Base-by-base conservation (phyloP, 2,329 filamentous ascomycete species). In the Byssothecium circinans region DNA sequence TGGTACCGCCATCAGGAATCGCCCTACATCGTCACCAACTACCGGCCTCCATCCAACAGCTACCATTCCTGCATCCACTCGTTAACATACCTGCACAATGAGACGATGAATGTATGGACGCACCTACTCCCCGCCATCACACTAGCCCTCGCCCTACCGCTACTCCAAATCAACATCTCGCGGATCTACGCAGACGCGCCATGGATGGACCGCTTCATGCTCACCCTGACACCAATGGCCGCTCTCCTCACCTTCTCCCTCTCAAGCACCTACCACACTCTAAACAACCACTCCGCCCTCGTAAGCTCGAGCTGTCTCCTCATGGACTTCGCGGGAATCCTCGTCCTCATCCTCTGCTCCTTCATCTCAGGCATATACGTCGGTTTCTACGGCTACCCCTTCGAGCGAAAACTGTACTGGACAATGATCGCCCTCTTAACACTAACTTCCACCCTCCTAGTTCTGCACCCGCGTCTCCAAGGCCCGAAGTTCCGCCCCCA, bases 241-340 rank as follows among this genome's bases (percentile, higher is more conserved):
- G 71, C 73, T 0, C 58, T 71, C 18, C 48, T 57, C 2, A 77
- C 74, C 43, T 55, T 77, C 18, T 62, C 63, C 12, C 67, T 75
- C 56, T 68, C 61, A 19, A 66, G 89, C 5, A 87, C 85, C 3
- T 97, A 85, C 69, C 92, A 97, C 69, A 80, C 87, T 4, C 79
- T 96, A 38, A 83, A 79, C 29, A 95, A 95, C 59, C 91, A 96
- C 71, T 94, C 88, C n/a, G 81, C 82, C 30, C 69, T 71, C 2
- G 88, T 96, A 17, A 83, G 86, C 3, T 85, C 82, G 55, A 86
- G 89, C 74, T 91, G 90, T 17, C 96, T 96, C 68, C 88, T 94
- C 67, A 75, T 96, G 49, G 92, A 97, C 68, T 96, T 96, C 69
- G 83, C 91, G 8, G 92, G 92, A 15, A 97, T 97, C 60, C 87